Conservation (phyloP, 768 basidiomycete genomes). For the Galerina marginata region DNA sequence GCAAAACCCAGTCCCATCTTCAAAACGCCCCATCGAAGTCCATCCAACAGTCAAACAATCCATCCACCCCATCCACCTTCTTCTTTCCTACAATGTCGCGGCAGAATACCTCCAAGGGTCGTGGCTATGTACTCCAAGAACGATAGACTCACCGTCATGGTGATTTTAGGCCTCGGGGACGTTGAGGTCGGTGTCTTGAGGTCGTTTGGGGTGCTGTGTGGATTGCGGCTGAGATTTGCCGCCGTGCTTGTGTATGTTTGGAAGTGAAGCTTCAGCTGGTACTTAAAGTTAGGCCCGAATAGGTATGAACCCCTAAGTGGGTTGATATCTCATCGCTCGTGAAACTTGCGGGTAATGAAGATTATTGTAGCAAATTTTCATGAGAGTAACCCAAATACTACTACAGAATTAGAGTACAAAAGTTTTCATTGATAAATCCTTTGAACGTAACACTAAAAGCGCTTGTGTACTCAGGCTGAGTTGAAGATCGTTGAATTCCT, state of each 20-base stretch:
- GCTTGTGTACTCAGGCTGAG: too few relatives aligned
- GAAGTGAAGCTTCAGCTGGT: neutral
- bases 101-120: constrained; percentile 18
- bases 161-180: constrained; percentile 37
- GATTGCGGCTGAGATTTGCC: constrained; percentile 11
- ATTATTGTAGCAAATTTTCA: too few relatives aligned
- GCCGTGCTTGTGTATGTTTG: neutral
- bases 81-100: constrained; percentile 4
- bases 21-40: neutral
- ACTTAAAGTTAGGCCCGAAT: too few relatives aligned
- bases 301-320: too few relatives aligned
- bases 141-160: constrained; percentile 36
- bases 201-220: constrained; percentile 16
- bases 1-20: neutral
- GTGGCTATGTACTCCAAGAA: constrained; percentile 14
- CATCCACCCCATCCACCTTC: constrained; percentile 30
- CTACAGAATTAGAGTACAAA: too few relatives aligned
- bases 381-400: too few relatives aligned
- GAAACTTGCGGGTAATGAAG: too few relatives aligned
- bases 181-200: constrained; percentile 30
- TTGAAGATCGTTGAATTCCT: too few relatives aligned
- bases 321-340: too few relatives aligned
- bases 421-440: too few relatives aligned
- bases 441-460: too few relatives aligned
- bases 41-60: constrained; percentile 20